Evolutionary conservation across 257 asterid species (phyloP).

Genomic region (Ilex aquifolium): DNA sequence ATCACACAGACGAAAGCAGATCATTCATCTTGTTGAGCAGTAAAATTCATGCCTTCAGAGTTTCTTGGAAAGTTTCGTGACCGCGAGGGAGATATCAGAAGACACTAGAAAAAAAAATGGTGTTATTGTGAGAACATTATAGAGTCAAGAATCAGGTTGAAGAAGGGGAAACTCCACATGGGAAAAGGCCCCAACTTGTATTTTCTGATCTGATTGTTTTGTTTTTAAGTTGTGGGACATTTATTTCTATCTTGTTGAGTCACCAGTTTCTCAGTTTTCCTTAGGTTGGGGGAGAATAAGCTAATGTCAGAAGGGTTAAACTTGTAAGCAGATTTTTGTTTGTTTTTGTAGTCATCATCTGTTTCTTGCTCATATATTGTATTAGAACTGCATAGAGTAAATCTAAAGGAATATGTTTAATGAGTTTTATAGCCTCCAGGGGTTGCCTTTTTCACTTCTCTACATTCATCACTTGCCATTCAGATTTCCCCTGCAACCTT

Average conservation of each 20-base stretch:
- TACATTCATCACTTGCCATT: no score
- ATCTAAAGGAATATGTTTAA: no score
- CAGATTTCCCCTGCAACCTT: no score
- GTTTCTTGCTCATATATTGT: constrained; percentile 8
- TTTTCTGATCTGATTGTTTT: constrained; percentile 20
- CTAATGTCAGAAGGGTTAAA: constrained; percentile 9
- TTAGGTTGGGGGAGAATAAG: constrained; percentile 18
- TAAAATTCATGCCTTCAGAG: constrained; percentile 11
- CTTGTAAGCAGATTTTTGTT: constrained; percentile 2
- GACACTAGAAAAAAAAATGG: constrained; percentile 19
- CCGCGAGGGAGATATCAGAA: constrained; percentile 13
- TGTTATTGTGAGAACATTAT: constrained; percentile 23
- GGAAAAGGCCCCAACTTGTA: constrained; percentile 5
- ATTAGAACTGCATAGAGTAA: neutral
- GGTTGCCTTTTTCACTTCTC: no score
- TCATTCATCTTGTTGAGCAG: constrained; percentile 14
- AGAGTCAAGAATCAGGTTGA: constrained; percentile 30
- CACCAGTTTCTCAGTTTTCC: constrained; percentile 11
- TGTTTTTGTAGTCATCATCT: neutral
- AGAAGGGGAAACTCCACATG: constrained; percentile 31
- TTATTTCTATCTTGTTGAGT: constrained; percentile 22
- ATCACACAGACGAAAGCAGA: constrained; percentile 5
- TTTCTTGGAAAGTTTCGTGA: constrained; percentile 12
- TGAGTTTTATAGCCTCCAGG: no score
- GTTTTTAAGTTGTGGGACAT: constrained; percentile 40